Percentiles rank a stretch among this genome's conserved stretches.
Conservation (phyloP, 352 stramenopile species). For the Globisporangium polare region DNA sequence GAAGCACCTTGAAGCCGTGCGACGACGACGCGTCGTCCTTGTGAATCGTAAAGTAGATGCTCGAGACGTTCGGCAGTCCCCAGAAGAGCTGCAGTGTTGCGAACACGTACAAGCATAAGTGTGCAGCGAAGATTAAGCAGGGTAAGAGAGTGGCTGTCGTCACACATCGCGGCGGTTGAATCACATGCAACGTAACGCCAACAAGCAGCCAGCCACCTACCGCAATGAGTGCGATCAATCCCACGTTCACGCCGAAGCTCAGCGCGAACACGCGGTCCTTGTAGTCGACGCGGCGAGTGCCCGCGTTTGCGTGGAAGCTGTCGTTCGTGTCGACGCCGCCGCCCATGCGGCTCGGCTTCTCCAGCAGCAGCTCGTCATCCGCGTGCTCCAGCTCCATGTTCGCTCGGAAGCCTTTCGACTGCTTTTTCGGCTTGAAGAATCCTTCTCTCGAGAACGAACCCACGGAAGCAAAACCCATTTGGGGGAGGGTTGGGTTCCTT, state of each 20-base stretch:
- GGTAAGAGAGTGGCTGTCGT: background rate
- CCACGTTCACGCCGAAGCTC: slow-evolving; percentile 60
- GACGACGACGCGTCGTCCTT: slow-evolving; percentile 44
- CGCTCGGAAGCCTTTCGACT: background rate
- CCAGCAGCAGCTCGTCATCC: slow-evolving; percentile 56
- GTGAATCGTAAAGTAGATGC: slow-evolving; percentile 80
- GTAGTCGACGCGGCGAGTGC: slow-evolving; percentile 35
- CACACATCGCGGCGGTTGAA: background rate
- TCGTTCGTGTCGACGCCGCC: slow-evolving; percentile 12
- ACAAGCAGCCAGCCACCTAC: slow-evolving; percentile 23
- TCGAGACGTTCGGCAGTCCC: slow-evolving; percentile 68
- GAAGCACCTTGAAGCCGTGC: slow-evolving; percentile 70
- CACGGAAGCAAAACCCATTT: too few relatives aligned
- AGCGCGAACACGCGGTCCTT: slow-evolving; percentile 69
- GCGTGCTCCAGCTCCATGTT: slow-evolving; percentile 60
- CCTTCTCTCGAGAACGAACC: background rate
- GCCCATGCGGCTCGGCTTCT: slow-evolving; percentile 31
- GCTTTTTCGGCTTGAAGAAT: slow-evolving; percentile 7
- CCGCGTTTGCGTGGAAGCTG: slow-evolving; percentile 15
- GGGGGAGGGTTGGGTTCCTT: too few relatives aligned
- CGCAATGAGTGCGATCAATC: slow-evolving; percentile 46
- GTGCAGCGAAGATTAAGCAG: too few relatives aligned
- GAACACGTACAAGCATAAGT: background rate
- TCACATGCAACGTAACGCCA: background rate
- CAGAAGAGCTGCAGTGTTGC: slow-evolving; percentile 49